Percentiles rank a stretch among this genome's conserved stretches.
phyloP scores from a whole-genome alignment of 768 basidiomycete species.

The Kwoniella sp. region DNA sequence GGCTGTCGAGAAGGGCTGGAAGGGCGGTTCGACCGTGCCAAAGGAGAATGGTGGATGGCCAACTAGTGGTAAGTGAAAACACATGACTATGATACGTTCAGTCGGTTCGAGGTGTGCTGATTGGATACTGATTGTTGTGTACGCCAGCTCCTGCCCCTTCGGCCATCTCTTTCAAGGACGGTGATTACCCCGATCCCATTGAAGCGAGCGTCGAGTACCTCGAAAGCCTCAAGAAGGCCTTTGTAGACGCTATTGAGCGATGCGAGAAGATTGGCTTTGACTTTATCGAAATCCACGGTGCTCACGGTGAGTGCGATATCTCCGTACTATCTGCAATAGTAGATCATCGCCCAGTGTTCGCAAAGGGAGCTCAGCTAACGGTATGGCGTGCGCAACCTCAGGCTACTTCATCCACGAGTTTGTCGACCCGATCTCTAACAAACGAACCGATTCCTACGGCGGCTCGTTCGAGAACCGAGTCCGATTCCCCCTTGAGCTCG shows the following conservation, averaged over 20 bases:
- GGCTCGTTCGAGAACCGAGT: constrained; percentile 73
- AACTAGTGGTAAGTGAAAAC: constrained; percentile 62
- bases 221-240: constrained; percentile 65
- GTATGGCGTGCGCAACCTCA: no score
- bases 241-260: constrained; percentile 53
- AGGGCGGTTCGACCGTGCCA: constrained; percentile 56
- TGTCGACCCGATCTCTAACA: constrained; percentile 73
- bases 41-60: constrained; percentile 72
- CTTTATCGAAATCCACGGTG: constrained; percentile 66
- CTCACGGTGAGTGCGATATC: constrained; percentile 61
- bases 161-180: constrained; percentile 62
- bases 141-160: constrained; percentile 67
- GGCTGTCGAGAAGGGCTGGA: constrained; percentile 31
- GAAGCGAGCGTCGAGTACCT: constrained; percentile 65
- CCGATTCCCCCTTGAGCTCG: constrained; percentile 67
- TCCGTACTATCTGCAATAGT: no score
- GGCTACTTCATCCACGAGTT: constrained; percentile 59
- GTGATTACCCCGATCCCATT: constrained; percentile 63
- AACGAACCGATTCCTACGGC: constrained; percentile 70
- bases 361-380: no score
- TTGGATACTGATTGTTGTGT: no score
- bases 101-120: neutral
- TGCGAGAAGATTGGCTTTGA: constrained; percentile 65
- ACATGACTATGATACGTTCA: no score
- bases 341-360: no score